A percentile compares a stretch with the other conserved stretches of the same genome.
Conservation (phyloP, 345 rosid species). For the Brassica napus region Da-Ae NC_063445.1:5500001-5500500, state of each 20-base stretch:
- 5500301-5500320: constrained; percentile 54
- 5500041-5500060: background rate
- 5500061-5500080: constrained; percentile 33
- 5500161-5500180: background rate
- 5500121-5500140: constrained; percentile 35
- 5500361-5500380: background rate
- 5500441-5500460: constrained; percentile 66
- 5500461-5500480: constrained; percentile 42
- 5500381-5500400: constrained; percentile 47
- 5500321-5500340: constrained; percentile 26
- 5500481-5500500: constrained; percentile 62
- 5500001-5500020: background rate
- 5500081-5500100: constrained; percentile 41
- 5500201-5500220: constrained; percentile 45
- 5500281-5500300: constrained; percentile 66
- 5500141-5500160: background rate
- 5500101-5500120: constrained; percentile 20
- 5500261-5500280: constrained; percentile 61
- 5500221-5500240: constrained; percentile 70
- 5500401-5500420: constrained; percentile 75
- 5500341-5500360: background rate
- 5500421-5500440: constrained; percentile 90
- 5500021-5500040: background rate
- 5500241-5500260: constrained; percentile 61
- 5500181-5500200: constrained; percentile 10